These are phyloP conservation scores for Lachnellula hyalina DNA, from an alignment of 2,329 filamentous ascomycete genomes.

Conservation along the genomic window DNA sequence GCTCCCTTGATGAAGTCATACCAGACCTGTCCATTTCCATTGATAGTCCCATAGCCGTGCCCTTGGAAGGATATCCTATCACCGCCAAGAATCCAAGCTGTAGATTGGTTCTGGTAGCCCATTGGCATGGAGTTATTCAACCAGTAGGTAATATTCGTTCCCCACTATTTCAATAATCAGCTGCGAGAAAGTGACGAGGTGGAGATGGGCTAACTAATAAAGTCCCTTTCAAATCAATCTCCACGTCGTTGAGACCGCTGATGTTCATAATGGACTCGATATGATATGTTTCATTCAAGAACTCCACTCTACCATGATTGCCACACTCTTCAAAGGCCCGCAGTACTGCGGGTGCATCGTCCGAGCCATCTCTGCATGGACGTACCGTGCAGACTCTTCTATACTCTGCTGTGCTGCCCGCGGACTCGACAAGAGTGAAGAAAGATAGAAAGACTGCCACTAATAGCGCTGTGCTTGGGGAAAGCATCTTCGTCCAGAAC, in stretches of 20 bases:
- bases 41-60: slow-evolving; percentile 46
- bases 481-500: no score
- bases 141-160: slow-evolving; percentile 46
- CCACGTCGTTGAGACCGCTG: slow-evolving; percentile 36
- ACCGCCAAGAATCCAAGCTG: slow-evolving; percentile 51
- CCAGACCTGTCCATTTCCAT: slow-evolving; percentile 57
- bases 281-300: slow-evolving; percentile 39
- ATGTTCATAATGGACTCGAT: slow-evolving; percentile 42
- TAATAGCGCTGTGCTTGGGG: no score
- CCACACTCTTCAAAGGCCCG: slow-evolving; percentile 39
- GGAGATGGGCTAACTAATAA: slow-evolving; percentile 35
- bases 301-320: slow-evolving; percentile 36
- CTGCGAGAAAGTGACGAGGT: background rate
- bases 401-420: no score
- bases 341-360: slow-evolving; percentile 39
- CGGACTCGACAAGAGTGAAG: no score
- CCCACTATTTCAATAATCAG: slow-evolving; percentile 32
- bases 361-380: slow-evolving; percentile 9
- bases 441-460: no score
- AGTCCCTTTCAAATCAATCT: slow-evolving; percentile 49
- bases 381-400: no score
- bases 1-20: slow-evolving; percentile 44
- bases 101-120: slow-evolving; percentile 49
- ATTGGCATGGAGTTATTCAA: slow-evolving; percentile 44
- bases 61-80: slow-evolving; percentile 45